A percentile compares a stretch with the other conserved stretches of the same genome.
These are phyloP conservation scores for Stygiomarasmius scandens DNA, from an alignment of 1,284 basidiomycete genomes.

Conservation along the genomic window DNA sequence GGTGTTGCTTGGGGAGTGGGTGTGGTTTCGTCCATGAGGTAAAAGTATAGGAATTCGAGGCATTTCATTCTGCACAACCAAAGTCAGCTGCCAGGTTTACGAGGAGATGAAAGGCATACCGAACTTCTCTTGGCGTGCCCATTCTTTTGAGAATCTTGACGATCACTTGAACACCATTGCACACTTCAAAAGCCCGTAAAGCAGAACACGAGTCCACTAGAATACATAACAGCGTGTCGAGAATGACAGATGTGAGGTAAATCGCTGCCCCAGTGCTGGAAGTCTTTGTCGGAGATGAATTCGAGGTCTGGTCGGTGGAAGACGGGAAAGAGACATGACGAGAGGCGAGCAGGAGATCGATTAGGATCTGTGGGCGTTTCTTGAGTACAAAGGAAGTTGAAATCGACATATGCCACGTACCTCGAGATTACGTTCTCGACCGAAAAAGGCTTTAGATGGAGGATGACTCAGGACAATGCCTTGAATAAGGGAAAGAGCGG, in stretches of 20 bases:
- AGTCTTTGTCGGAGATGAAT: slow-evolving; percentile 10
- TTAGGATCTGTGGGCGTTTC: slow-evolving; percentile 49
- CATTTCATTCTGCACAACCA: slow-evolving; percentile 82
- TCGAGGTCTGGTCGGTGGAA: slow-evolving; percentile 16
- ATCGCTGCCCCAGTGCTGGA: slow-evolving; percentile 20
- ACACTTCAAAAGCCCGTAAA: slow-evolving; percentile 75
- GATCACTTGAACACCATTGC: slow-evolving; percentile 75
- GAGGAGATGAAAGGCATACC: slow-evolving; percentile 50
- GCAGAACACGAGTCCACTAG: slow-evolving; percentile 80
- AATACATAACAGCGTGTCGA: slow-evolving; percentile 84
- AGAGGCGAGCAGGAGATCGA: slow-evolving; percentile 71
- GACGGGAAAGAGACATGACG: slow-evolving; percentile 51
- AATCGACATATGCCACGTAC: slow-evolving; percentile 40
- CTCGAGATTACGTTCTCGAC: slow-evolving; percentile 71
- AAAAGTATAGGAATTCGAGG: slow-evolving; percentile 90
- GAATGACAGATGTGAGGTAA: slow-evolving; percentile 59
- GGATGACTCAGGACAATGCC: slow-evolving; percentile 76
- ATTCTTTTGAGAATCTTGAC: slow-evolving; percentile 84
- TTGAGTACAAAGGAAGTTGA: neutral
- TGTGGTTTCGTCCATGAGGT: slow-evolving; percentile 78
- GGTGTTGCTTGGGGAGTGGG: slow-evolving; percentile 8
- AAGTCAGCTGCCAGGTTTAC: slow-evolving; percentile 7
- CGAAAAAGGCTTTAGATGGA: slow-evolving; percentile 69
- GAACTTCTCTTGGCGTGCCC: slow-evolving; percentile 78
- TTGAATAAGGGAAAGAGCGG: slow-evolving; percentile 72